Percentiles rank a stretch among this genome's conserved stretches.
These are phyloP conservation scores for Citrus glauca DNA, from an alignment of 345 rosid species.

Conservation along the genomic window DNA sequence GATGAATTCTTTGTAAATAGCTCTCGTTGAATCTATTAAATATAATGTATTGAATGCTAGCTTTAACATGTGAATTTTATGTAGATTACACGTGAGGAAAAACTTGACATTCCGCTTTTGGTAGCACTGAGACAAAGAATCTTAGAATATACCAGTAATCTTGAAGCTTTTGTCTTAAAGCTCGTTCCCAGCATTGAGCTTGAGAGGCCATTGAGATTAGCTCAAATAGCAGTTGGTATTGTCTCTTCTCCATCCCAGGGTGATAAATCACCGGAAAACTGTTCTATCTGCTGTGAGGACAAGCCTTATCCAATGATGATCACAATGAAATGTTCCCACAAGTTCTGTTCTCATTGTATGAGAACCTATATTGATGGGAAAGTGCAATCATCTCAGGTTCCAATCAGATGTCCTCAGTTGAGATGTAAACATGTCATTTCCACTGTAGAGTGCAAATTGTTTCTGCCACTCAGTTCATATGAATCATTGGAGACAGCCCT, in stretches of 20 bases:
- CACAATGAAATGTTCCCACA: conserved; percentile 77
- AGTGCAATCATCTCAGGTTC: conserved; percentile 71
- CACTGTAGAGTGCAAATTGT: conserved; percentile 52
- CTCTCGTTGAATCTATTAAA: not conserved
- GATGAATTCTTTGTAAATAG: not conserved
- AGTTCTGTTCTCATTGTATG: conserved; percentile 95
- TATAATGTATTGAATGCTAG: not conserved
- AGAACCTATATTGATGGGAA: conserved; percentile 80
- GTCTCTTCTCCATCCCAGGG: conserved; percentile 46
- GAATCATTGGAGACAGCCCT: conserved; percentile 58
- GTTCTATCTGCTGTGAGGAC: conserved; percentile 89
- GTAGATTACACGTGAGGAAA: conserved; percentile 59
- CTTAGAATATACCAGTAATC: conserved; percentile 52
- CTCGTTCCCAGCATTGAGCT: conserved; percentile 52
- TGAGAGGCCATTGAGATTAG: conserved; percentile 57
- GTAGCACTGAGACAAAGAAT: conserved; percentile 75
- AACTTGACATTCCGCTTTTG: conserved; percentile 61
- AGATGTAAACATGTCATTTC: conserved; percentile 79
- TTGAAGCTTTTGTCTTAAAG: conserved; percentile 66
- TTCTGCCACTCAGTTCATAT: conserved; percentile 65
- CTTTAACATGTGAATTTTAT: conserved; percentile 16
- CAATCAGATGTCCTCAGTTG: conserved; percentile 83
- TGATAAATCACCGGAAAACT: conserved; percentile 45
- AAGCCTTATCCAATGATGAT: conserved; percentile 75
- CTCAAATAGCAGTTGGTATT: conserved; percentile 80